Percentiles rank a stretch among this genome's conserved stretches.
Evolutionary conservation across 371 early-diverging fungal species (phyloP).

Genomic region (Zopfochytrium polystomum): DNA sequence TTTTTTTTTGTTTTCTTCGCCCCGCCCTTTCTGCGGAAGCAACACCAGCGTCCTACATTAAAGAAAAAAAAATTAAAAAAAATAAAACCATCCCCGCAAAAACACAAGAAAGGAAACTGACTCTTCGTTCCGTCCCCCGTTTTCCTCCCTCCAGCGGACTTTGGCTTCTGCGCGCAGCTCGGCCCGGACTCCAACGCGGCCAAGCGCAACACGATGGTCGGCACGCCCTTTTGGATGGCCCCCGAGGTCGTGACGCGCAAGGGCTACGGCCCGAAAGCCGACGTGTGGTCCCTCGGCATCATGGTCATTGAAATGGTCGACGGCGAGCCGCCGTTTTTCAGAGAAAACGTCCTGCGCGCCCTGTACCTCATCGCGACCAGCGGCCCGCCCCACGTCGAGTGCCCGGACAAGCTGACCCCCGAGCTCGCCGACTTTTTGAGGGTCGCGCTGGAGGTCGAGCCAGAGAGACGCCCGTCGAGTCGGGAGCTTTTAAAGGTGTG

Average conservation of each 20-base stretch:
- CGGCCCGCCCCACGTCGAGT: conserved; percentile 89
- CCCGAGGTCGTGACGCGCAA: conserved; percentile 71
- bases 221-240: conserved; percentile 48
- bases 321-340: conserved; percentile 94
- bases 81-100: too few relatives aligned
- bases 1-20: neutral
- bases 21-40: neutral
- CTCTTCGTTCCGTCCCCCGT: neutral
- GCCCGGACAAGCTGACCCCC: conserved; percentile 75
- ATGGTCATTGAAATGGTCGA: conserved; percentile 98
- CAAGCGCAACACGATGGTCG: conserved; percentile 83
- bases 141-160: conserved; percentile 61
- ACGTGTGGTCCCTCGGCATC: conserved; percentile 97
- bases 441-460: conserved; percentile 78
- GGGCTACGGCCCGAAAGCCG: conserved; percentile 88
- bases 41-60: too few relatives aligned
- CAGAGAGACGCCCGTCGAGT: conserved; percentile 77
- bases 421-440: conserved; percentile 81
- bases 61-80: too few relatives aligned
- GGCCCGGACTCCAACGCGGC: conserved; percentile 70
- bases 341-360: conserved; percentile 91
- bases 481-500: conserved; percentile 70
- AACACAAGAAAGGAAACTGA: too few relatives aligned
- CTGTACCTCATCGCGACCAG: conserved; percentile 93
- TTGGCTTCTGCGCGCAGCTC: conserved; percentile 92